phyloP scores from a whole-genome alignment of 2,329 filamentous ascomycete genomes.

The Nannizzia gypsea region DNA sequence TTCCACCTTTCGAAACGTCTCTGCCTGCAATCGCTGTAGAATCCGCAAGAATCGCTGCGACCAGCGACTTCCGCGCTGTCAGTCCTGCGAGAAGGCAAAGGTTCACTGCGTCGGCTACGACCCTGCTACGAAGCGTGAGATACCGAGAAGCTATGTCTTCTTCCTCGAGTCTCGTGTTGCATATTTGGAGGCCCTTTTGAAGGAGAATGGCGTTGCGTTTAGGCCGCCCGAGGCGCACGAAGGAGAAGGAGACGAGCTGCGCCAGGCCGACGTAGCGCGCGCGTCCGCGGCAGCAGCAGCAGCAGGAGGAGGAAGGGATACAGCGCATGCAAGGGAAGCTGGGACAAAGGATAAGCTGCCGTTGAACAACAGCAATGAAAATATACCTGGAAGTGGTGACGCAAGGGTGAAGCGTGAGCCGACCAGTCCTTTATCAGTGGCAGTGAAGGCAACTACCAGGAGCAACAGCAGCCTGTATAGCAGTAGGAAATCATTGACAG shows the following conservation, averaged over 20 bases:
- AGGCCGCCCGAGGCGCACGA: conserved; percentile 60
- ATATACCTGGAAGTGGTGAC: not conserved
- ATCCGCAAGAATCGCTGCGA: conserved; percentile 91
- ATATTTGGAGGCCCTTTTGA: conserved; percentile 67
- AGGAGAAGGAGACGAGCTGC: conserved; percentile 23
- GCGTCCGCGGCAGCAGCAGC: too few species aligned
- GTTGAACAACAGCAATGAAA: not conserved
- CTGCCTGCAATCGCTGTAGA: conserved; percentile 85
- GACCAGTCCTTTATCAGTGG: not conserved
- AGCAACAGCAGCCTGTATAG: conserved; percentile 18
- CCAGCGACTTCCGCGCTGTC: conserved; percentile 80
- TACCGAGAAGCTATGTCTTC: conserved; percentile 84
- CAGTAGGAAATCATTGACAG: conserved; percentile 44
- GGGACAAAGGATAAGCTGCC: not conserved
- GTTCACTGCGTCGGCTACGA: conserved; percentile 92
- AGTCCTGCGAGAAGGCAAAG: conserved; percentile 82
- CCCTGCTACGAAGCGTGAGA: conserved; percentile 90
- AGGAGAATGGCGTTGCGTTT: conserved; percentile 57
- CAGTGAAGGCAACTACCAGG: conserved; percentile 4
- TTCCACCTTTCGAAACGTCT: conserved; percentile 66
- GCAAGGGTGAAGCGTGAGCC: conserved; percentile 9
- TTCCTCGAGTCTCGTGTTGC: conserved; percentile 81
- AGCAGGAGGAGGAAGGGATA: not conserved
- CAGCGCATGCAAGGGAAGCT: not conserved
- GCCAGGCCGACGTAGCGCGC: not conserved